Percentiles rank a stretch among this genome's conserved stretches.
Evolutionary conservation across 371 early-diverging fungal genomes (phyloP).

Genomic region (Coemansia sp.): DNA sequence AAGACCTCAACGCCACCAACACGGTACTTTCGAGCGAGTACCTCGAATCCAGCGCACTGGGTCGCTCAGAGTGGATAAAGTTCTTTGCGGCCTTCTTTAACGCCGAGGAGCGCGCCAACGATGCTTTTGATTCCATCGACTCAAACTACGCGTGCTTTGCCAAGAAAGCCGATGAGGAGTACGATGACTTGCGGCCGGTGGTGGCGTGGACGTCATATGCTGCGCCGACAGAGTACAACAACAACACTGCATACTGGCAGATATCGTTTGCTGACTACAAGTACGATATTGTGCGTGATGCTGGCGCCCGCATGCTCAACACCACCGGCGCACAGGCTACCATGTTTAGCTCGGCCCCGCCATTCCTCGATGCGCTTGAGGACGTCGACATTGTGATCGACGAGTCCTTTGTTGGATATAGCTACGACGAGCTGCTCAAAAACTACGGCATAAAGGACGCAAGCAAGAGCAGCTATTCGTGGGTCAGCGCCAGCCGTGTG

Average conservation of each 20-base stretch:
- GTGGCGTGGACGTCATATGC: conserved; percentile 70
- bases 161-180: conserved; percentile 45
- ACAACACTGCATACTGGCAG: conserved; percentile 67
- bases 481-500: conserved; percentile 61
- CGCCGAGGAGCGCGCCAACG: conserved; percentile 63
- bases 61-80: conserved; percentile 77
- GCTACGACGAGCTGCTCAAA: conserved; percentile 54
- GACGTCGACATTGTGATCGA: conserved; percentile 72
- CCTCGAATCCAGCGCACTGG: conserved; percentile 36
- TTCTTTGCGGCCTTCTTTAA: conserved; percentile 77
- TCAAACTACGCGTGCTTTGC: conserved; percentile 71
- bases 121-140: conserved; percentile 57
- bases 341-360: conserved; percentile 51
- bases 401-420: conserved; percentile 61
- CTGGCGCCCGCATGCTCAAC: conserved; percentile 59
- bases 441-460: conserved; percentile 57
- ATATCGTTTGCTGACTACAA: conserved; percentile 64
- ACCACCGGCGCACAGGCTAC: conserved; percentile 28
- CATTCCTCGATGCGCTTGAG: conserved; percentile 59
- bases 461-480: conserved; percentile 57
- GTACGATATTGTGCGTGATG: conserved; percentile 61
- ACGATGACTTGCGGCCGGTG: conserved; percentile 55
- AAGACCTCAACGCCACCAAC: conserved; percentile 24
- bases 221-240: conserved; percentile 64
- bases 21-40: conserved; percentile 41